Conservation (phyloP, 2,329 filamentous ascomycete genomes). For the Fusarium sp. region DNA sequence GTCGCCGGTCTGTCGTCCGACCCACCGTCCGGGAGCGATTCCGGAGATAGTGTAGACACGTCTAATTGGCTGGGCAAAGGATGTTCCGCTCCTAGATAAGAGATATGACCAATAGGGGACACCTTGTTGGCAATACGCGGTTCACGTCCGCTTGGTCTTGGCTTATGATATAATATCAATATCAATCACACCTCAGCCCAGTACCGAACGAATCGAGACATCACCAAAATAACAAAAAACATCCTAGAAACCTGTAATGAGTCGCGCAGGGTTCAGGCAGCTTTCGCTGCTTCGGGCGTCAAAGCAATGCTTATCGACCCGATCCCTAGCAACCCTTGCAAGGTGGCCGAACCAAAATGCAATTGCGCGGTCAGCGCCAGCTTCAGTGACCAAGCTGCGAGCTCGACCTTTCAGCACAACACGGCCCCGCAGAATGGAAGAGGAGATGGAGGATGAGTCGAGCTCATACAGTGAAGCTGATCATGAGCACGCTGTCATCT, state of each 20-base stretch:
- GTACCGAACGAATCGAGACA: slow-evolving; percentile 2
- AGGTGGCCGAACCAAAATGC: slow-evolving; percentile 15
- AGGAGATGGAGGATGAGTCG: slow-evolving; percentile 48
- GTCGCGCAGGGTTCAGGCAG: slow-evolving; percentile 34
- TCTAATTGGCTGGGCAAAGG: slow-evolving; percentile 10
- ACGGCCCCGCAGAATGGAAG: slow-evolving; percentile 1
- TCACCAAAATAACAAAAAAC: background rate
- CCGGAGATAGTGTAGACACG: background rate
- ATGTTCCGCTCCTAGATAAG: slow-evolving; percentile 32
- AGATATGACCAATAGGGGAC: slow-evolving; percentile 18
- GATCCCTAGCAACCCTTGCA: slow-evolving; percentile 23
- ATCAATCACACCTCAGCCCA: background rate
- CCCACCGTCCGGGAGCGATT: slow-evolving; percentile 23
- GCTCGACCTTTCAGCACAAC: slow-evolving; percentile 30
- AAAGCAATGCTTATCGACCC: slow-evolving; percentile 26
- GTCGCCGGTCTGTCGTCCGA: slow-evolving; percentile 24
- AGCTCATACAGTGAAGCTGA: slow-evolving; percentile 60
- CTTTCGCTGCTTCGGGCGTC: slow-evolving; percentile 36
- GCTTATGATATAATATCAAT: slow-evolving; percentile 24
- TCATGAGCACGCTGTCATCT: slow-evolving; percentile 64
- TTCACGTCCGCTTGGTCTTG: slow-evolving; percentile 1
- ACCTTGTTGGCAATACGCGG: slow-evolving; percentile 28
- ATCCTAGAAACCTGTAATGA: slow-evolving; percentile 15
- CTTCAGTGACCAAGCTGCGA: slow-evolving; percentile 2
- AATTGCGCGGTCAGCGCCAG: slow-evolving; percentile 14